These are phyloP conservation scores for Fusarium sp. DNA, from an alignment of 2,329 filamentous ascomycete species.

Conservation along the genomic window DNA sequence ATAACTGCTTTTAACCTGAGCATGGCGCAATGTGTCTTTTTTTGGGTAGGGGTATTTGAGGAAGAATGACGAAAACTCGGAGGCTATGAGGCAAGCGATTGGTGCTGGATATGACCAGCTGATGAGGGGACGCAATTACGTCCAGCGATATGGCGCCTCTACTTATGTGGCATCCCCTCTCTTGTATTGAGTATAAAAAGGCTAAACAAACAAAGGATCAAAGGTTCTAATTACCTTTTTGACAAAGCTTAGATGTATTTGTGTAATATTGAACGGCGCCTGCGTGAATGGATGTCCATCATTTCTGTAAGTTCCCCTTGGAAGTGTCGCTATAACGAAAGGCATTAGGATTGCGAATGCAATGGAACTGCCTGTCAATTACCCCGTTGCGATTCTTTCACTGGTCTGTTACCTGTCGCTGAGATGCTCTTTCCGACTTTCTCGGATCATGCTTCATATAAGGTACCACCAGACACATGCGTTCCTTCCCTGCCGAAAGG, in stretches of 20 bases:
- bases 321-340: neutral
- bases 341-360: neutral
- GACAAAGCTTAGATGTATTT: neutral
- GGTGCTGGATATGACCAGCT: conserved; percentile 22
- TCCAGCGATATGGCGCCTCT: conserved; percentile 46
- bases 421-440: neutral
- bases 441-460: neutral
- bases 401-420: neutral
- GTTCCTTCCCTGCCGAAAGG: neutral
- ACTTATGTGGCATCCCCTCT: conserved; percentile 54
- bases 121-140: conserved; percentile 28
- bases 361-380: neutral
- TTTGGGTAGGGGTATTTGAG: conserved; percentile 37
- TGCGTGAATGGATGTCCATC: neutral
- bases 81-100: conserved; percentile 13
- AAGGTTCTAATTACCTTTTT: neutral
- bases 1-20: conserved; percentile 47
- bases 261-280: neutral
- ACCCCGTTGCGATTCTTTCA: neutral
- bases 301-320: neutral
- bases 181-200: conserved; percentile 50
- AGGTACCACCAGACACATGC: neutral
- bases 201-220: conserved; percentile 33
- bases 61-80: conserved; percentile 18
- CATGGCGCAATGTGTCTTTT: conserved; percentile 51